Evolutionary conservation across 1,139 yeast genomes (phyloP).

Genomic region (Lodderomyces margitis): DNA sequence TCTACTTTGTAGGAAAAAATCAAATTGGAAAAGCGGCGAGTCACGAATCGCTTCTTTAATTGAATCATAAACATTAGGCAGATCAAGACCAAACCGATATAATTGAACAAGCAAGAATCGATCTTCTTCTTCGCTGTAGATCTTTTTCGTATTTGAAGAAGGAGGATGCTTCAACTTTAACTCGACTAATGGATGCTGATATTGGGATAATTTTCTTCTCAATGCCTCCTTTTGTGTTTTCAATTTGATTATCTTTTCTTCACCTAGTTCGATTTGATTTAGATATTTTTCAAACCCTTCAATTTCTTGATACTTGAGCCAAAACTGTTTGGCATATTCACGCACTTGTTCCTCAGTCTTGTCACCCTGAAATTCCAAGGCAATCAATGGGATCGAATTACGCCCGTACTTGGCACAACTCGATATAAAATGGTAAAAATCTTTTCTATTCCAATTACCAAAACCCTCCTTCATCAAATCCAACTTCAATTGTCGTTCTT

Average conservation of each 20-base stretch:
- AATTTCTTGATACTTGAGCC: conserved; percentile 62
- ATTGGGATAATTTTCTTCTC: conserved; percentile 60
- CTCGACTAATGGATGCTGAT: conserved; percentile 64
- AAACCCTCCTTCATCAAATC: conserved; percentile 58
- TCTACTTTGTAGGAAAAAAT: conserved; percentile 70
- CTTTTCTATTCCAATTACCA: conserved; percentile 68
- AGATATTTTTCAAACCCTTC: conserved; percentile 73
- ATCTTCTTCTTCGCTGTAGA: conserved; percentile 74
- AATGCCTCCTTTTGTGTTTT: conserved; percentile 66
- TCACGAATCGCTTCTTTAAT: conserved; percentile 60
- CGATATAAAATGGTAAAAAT: conserved; percentile 64
- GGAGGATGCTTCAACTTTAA: conserved; percentile 61
- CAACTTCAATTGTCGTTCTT: conserved; percentile 58
- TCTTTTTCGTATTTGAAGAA: conserved; percentile 51
- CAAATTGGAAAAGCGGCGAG: conserved; percentile 63
- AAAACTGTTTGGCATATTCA: conserved; percentile 63
- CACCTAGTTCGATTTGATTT: conserved; percentile 71
- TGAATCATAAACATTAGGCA: conserved; percentile 61
- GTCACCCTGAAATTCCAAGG: conserved; percentile 58
- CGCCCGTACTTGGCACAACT: conserved; percentile 67
- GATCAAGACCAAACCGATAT: conserved; percentile 64
- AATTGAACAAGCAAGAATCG: conserved; percentile 64
- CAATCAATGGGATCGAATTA: conserved; percentile 57
- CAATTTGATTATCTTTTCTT: conserved; percentile 58
- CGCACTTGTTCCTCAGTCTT: conserved; percentile 68